Evolutionary conservation across 2,329 filamentous ascomycete species (phyloP).

Genomic region (Penicillium sp.): DNA sequence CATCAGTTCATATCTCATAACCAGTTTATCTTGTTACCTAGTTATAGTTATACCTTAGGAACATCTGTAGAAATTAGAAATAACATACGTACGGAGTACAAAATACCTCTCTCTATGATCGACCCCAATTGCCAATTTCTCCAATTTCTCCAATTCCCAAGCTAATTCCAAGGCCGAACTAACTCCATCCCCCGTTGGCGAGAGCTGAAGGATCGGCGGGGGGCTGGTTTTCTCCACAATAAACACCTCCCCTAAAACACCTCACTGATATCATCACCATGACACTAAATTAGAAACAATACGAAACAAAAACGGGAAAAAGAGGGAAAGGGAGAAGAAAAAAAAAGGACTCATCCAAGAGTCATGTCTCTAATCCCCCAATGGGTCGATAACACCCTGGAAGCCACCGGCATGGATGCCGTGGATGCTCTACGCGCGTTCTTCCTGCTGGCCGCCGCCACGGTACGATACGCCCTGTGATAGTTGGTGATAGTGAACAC

Average conservation of each 20-base stretch:
- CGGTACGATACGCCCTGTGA: conserved; percentile 32
- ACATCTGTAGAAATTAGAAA: too few species aligned
- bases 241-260: conserved; percentile 3
- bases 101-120: neutral
- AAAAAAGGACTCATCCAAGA: neutral
- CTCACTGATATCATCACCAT: conserved; percentile 1
- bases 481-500: conserved; percentile 36
- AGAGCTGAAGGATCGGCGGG: conserved; percentile 5
- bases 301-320: neutral
- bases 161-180: neutral
- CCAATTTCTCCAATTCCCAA: neutral
- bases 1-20: neutral
- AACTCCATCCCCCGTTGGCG: conserved; percentile 2
- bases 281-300: neutral
- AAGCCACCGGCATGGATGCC: conserved; percentile 20
- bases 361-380: conserved; percentile 13
- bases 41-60: too few species aligned
- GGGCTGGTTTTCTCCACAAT: conserved; percentile 7
- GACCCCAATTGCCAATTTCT: neutral
- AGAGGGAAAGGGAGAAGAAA: neutral
- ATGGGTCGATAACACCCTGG: conserved; percentile 16
- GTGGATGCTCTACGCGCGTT: conserved; percentile 38
- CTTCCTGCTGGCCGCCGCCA: conserved; percentile 40
- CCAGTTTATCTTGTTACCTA: neutral
- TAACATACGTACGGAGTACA: neutral